Evolutionary conservation across 1,284 basidiomycete genomes (phyloP), one percentile per base, ranked within the genome.

Genomic region (Rhodotorula sp.): DNA sequence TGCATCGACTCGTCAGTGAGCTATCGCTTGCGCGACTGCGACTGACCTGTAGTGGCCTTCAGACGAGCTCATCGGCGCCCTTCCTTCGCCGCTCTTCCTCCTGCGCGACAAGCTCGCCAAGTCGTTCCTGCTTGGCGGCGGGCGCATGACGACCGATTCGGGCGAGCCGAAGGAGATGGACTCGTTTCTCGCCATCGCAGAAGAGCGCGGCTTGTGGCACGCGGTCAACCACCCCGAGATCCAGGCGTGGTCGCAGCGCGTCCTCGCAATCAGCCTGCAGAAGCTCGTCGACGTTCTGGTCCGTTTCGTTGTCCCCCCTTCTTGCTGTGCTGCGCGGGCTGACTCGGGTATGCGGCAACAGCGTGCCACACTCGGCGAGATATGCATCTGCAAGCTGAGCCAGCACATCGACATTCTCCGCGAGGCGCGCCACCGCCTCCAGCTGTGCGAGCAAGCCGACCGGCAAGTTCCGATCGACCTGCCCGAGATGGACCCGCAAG

Each of bases 271-370:
- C 44, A 63, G 69, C 46, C 52, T 75, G 64, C 69, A 69, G 55
- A 75, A 75, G 50, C 64, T 75, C 23, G 70, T 75, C 45, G 72
- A 73, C 41, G 74, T 75, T 1, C 66, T 75, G 16, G 73, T 74
- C 19, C 53, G 73, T 64, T 10, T 10, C 19, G 21, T 23, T 25
- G 25, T 48, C 45, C 17, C 12, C n/a, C 9, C 16, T 46, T 21
- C 27, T 13, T 41, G 23, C 23, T 21, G 19, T 23, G 41, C 34
- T 21, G 23, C 1, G 21, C 17, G 27, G 17, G n/a, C 42, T n/a
- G 4, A 19, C 9, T 19, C 2, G 2, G 17, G 8, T 13, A 41
- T 50, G 42, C 8, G 19, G 19, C 14, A 21, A 16, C 9, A 74
- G 73, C 61, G 66, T 7, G 72, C 74, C 3, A 73, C 73, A 9